These are phyloP conservation scores for Lecanosticta acicola DNA, from an alignment of 2,329 filamentous ascomycete species.

Conservation along the genomic window DNA sequence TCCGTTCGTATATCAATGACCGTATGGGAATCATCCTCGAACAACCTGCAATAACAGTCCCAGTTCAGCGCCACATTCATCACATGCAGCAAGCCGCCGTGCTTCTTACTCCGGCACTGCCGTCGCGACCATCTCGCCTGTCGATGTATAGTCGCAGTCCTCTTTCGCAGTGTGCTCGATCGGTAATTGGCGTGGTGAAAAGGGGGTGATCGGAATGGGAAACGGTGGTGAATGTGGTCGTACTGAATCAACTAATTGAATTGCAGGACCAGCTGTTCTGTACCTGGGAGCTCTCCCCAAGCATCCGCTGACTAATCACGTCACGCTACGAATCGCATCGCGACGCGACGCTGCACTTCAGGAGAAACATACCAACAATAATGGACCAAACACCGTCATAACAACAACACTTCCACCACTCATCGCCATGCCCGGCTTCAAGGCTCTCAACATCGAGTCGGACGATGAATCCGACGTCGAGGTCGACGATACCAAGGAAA, in stretches of 20 bases:
- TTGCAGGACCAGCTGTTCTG: too few relatives aligned
- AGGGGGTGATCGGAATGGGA: too few relatives aligned
- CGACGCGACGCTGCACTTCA: too few relatives aligned
- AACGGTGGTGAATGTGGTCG: too few relatives aligned
- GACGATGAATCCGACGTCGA: slow-evolving; percentile 88
- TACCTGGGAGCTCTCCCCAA: too few relatives aligned
- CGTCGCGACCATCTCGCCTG: slow-evolving; percentile 22
- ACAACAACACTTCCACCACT: too few relatives aligned
- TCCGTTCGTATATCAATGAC: slow-evolving; percentile 91
- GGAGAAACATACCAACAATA: too few relatives aligned
- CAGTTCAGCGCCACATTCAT: slow-evolving; percentile 7
- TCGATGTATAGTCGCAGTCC: not conserved
- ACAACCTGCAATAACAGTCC: slow-evolving; percentile 66
- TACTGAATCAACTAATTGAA: too few relatives aligned
- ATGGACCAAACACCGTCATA: too few relatives aligned
- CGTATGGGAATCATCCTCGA: slow-evolving; percentile 86
- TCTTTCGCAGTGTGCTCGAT: not conserved
- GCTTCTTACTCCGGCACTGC: slow-evolving; percentile 31
- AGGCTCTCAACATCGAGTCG: slow-evolving; percentile 87
- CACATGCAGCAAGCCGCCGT: slow-evolving; percentile 8
- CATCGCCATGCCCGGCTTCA: slow-evolving; percentile 66
- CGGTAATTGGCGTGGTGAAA: not conserved
- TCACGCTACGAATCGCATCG: too few relatives aligned
- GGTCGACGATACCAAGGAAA: slow-evolving; percentile 88
- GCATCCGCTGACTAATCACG: too few relatives aligned